Base-by-base conservation (phyloP, 352 stramenopile genomes). In the Salisapilia sapeloensis region DNA sequence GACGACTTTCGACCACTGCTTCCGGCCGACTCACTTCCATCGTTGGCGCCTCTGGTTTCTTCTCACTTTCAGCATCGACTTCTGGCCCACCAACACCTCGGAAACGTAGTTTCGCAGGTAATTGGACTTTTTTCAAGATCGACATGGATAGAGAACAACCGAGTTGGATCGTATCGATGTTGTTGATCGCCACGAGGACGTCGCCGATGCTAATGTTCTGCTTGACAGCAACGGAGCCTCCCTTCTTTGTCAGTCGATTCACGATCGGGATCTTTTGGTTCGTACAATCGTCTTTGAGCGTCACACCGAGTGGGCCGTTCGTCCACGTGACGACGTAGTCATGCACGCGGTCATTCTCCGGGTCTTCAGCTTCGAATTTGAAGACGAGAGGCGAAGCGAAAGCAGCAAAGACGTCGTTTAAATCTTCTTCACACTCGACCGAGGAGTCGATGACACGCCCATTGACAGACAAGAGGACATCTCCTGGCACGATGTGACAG, bases 121-220 rank as follows among this genome's bases (percentile, higher is more conserved):
- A 37, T 27, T 90, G 74, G 24, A 90, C 74, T 40, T 90, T 90
- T 48, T 90, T 90, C 14, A 90, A 40, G 34, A 90, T 85, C 17
- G 74, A 90, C 74, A 90, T 90, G 19, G 70, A 85, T 15, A 90
- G 47, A 29, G 74, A 85, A 37, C 74, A 90, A 18, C 74, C 74
- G 19, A 90, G 53, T 46, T 85, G 71, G 38, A 90, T 85, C 12
- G 74, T 90, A 37, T 90, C 74, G 17, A 90, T 90, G 46, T 90
- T 90, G 57, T 90, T 90, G 44, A 90, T 90, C 20, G 74, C 67
- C 28, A 85, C 72, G 9, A 90, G 50, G 13, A 90, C 61, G 27
- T 90, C 74, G 15, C 74, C 74, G 29, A 90, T 90, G 13, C 62
- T 66, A 33, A 90, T 90, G 40, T 90, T 90, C 42, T 90, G 70